A percentile compares a stretch with the other conserved stretches of the same genome.
phyloP scores from a whole-genome alignment of 139 green algal genomes.

The Micractinium sp. region DNA sequence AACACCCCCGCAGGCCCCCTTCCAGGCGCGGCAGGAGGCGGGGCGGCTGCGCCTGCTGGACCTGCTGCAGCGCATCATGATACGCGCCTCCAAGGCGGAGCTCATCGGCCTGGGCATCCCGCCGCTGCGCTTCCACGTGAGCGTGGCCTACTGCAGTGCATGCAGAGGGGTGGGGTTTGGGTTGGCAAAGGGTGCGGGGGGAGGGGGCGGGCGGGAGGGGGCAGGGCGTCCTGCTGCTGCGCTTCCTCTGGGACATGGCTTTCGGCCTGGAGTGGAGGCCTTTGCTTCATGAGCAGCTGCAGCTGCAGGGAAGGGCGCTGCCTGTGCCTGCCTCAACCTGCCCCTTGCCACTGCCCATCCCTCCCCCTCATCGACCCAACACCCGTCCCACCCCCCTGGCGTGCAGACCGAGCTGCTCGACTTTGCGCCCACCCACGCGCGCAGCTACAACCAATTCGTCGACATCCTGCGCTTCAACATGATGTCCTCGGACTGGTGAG shows the following conservation, averaged over 20 bases:
- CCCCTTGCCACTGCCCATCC: not conserved
- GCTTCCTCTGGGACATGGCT: too few relatives aligned
- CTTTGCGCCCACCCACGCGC: constrained; percentile 84
- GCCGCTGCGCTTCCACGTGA: constrained; percentile 31
- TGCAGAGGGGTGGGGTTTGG: too few relatives aligned
- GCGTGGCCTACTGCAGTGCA: too few relatives aligned
- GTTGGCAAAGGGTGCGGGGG: too few relatives aligned
- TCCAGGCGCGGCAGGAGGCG: constrained; percentile 58
- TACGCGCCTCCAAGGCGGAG: constrained; percentile 84
- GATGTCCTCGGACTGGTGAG: constrained; percentile 87
- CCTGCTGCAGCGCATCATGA: constrained; percentile 79
- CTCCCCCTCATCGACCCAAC: not conserved
- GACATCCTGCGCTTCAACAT: constrained; percentile 81
- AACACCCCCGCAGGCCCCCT: constrained; percentile 65
- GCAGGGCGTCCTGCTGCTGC: too few relatives aligned
- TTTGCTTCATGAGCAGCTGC: too few relatives aligned
- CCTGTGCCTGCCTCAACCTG: not conserved
- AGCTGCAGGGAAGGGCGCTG: too few relatives aligned
- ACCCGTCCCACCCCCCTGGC: not conserved
- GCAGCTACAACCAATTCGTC: constrained; percentile 89
- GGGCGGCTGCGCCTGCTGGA: constrained; percentile 65
- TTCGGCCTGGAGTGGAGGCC: too few relatives aligned
- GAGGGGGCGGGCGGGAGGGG: too few relatives aligned
- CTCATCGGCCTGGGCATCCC: constrained; percentile 71
- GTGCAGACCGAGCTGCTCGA: constrained; percentile 70